Evolutionary conservation across 306 rosid species (phyloP), one percentile per base, ranked within the genome.

Genomic region (Mimosa pudica): DNA sequence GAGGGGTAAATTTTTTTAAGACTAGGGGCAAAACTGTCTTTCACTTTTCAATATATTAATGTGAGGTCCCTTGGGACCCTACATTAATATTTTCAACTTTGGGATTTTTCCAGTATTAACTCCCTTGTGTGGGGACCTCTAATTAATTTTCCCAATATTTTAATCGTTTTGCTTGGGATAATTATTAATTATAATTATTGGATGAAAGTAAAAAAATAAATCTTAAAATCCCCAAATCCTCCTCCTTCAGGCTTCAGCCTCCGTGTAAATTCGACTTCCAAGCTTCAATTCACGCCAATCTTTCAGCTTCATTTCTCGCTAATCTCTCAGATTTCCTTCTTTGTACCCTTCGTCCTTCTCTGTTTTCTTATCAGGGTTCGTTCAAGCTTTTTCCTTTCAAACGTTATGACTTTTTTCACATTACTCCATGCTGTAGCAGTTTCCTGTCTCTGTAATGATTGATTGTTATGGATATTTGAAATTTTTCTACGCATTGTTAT

Each of bases 251-350:
- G 38, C 36, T 17, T 13, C 35, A 14, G 41, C 24, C 30, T 8
- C 63, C 16, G 64, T 5, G 36, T 49, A 13, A 36, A 38, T 73
- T 36, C 20, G n/a, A 35, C 5, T 38, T 5, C 42, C 49, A 4
- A 36, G 77, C 49, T 16, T 16, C 77, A 73, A 73, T n/a, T 73
- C 77, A 67, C 80, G 75, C 82, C 73, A 84, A 52, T 57, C 79
- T 69, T 58, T 78, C 32, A 49, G 10, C 49, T 16, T 16, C 77
- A 73, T 54, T n/a, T 73, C 65, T 60, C 80, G 75, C 82, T 77
- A 84, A 52, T 57, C 79, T 69, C 49, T 78, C 32, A 49, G 10
- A 17, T 58, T 11, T 58, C 54, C 4, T 51, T 71, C 42, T 73
- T 54, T 36, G 49, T 54, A 16, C 47, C 32, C 62, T 73, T 24